Conservation (phyloP, 2,329 filamentous ascomycete genomes). For the Diaporthe sp. region DNA sequence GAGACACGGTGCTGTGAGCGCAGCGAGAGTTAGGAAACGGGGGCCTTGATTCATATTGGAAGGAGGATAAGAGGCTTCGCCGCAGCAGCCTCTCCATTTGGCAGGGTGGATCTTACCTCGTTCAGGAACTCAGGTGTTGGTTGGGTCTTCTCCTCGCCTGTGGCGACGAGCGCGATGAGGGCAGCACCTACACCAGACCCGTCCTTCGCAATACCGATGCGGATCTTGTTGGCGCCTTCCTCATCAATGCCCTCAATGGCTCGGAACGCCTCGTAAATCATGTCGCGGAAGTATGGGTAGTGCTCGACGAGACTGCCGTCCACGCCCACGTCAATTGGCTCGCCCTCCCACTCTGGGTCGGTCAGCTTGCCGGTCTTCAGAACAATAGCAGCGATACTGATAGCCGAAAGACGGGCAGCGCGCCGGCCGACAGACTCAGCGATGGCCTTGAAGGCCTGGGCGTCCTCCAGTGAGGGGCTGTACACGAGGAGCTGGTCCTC, state of each 20-base stretch:
- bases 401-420: conserved; percentile 86
- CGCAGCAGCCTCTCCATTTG: neutral
- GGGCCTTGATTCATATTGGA: neutral
- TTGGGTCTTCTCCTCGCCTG: conserved; percentile 65
- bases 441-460: conserved; percentile 86
- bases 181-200: conserved; percentile 96
- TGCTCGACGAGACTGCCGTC: conserved; percentile 96
- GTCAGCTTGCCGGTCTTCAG: conserved; percentile 81
- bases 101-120: conserved; percentile 30
- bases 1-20: conserved; percentile 30
- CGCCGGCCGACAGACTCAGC: conserved; percentile 87
- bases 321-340: conserved; percentile 89
- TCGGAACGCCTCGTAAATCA: conserved; percentile 84
- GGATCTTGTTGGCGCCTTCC: conserved; percentile 83
- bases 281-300: conserved; percentile 91
- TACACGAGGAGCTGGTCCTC: conserved; percentile 81
- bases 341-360: conserved; percentile 66
- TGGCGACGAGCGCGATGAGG: conserved; percentile 90
- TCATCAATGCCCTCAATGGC: conserved; percentile 82
- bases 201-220: conserved; percentile 97
- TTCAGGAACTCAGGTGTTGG: conserved; percentile 32
- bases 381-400: conserved; percentile 87
- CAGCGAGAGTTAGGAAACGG: conserved; percentile 14
- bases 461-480: conserved; percentile 83
- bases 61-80: neutral